A percentile compares a stretch with the other conserved stretches of the same genome.
These are phyloP conservation scores for Wallacemonas collosoma DNA, from an alignment of 208 protist genomes.

Conservation along the genomic window DNA sequence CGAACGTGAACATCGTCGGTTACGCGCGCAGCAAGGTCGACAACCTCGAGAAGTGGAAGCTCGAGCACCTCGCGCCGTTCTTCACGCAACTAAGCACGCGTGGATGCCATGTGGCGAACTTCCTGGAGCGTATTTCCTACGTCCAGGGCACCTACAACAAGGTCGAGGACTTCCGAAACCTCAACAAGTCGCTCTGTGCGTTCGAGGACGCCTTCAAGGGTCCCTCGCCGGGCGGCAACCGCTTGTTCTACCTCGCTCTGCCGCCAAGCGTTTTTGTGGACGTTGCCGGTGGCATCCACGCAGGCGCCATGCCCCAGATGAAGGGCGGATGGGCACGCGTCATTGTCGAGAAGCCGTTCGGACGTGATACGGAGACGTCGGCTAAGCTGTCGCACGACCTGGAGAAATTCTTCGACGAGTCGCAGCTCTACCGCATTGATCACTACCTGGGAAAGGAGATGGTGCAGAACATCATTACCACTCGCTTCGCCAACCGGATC, in stretches of 20 bases:
- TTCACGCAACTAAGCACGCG: constrained; percentile 50
- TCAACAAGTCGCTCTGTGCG: constrained; percentile 57
- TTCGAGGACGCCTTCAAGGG: constrained; percentile 55
- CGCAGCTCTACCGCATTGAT: constrained; percentile 94
- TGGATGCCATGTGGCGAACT: constrained; percentile 64
- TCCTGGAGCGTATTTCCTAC: constrained; percentile 76
- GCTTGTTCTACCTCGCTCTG: constrained; percentile 93
- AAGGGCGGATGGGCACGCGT: constrained; percentile 76
- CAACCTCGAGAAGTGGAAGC: constrained; percentile 72
- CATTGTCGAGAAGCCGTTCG: constrained; percentile 95
- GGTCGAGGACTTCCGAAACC: constrained; percentile 63
- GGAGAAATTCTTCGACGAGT: constrained; percentile 81
- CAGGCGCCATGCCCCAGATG: constrained; percentile 51
- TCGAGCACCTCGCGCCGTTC: constrained; percentile 56
- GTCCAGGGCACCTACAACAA: constrained; percentile 78
- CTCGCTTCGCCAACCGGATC: constrained; percentile 93
- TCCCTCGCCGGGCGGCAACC: constrained; percentile 53
- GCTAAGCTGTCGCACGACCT: constrained; percentile 72
- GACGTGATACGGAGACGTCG: constrained; percentile 81
- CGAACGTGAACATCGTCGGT: constrained; percentile 78
- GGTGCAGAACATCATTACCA: constrained; percentile 93
- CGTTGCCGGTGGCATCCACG: constrained; percentile 56
- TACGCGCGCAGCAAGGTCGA: constrained; percentile 87
- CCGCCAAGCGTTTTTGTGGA: constrained; percentile 82
- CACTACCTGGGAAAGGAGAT: constrained; percentile 96